Base-by-base conservation (phyloP, 2,329 filamentous ascomycete species). In the Fusarium sacchari region DNA sequence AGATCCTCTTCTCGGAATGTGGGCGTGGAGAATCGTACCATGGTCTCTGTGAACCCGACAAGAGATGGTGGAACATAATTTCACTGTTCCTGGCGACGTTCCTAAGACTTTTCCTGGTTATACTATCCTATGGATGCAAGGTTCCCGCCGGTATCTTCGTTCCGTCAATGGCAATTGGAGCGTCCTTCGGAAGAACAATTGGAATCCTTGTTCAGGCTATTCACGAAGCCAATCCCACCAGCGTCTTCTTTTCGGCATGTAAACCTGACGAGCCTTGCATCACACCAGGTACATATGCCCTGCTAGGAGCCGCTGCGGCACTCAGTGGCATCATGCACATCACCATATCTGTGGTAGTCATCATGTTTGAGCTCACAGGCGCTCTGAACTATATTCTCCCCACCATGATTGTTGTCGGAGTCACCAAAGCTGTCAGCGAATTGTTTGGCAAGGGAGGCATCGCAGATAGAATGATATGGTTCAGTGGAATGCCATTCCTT, bases 361-460 rank as follows among this genome's bases (percentile, higher is more conserved):
- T 99, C 82, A 98, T 99, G 96, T 98, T 98, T 79, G 96, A 99
- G 83, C 88, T 99, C 55, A 99, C 96, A 0, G 96, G 96, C n/a
- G 96, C 96, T 12, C 85, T 98, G 68, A 97, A 95, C 4, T 99
- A 99, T 80, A 98, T 99, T 73, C 85, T 99, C 34, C 96, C 96
- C 1, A 98, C 96, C 20, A 99, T 99, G 96, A 98, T 99, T 76
- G 96, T 98, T 2, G 96, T 98, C 6, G 96, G 96, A 55, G 93
- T 98, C 37, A 98, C 96, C 43, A 99, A 99, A 85, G 94, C 94
- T 20, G 94, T 99, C 52, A 92, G 93, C 70, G 94, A 97, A 75
- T 87, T 95, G 18, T 96, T 97, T 79, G 94, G 95, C n/a, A 97
- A 96, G 80, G 96, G 96, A 36, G 96, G 96, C 52, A 98, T 99